Evolutionary conservation across 148 eudicot genomes (phyloP), one percentile per base, ranked within the genome.

Genomic region (Rhododendron molle): DNA sequence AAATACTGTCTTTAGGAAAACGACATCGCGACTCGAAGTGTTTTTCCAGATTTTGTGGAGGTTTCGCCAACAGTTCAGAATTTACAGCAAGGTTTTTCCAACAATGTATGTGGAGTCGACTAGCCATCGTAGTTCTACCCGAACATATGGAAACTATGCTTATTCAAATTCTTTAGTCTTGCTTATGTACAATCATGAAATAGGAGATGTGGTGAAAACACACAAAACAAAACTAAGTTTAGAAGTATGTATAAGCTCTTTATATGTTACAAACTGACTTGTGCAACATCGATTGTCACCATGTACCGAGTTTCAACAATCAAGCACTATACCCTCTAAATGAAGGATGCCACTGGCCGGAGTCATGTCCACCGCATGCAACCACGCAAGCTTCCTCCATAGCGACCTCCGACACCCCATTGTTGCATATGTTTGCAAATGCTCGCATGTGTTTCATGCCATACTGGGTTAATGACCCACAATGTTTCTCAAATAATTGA

Each of bases 401-500:
- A 0, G 84, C 89, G 5, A 46, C 82, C 26, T 2, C 40, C 0
- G 95, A 73, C 5, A 94, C 81, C 11, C 85, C 90, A 5, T 88
- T 62, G 86, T 97, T 97, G 90, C 99, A 97, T 20, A 97, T 88
- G 87, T 97, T 95, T n/a, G 98, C 99, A 14, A 97, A 95, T 8
- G 95, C 94, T 20, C 99, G 90, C 95, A 92, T 97, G 80, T 95
- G 96, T 84, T 94, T 97, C 99, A 95, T 95, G 62, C 99, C 99
- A 30, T 97, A 97, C 46, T 95, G 98, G 23, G 98, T 93, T 80
- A 97, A 76, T 28, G 93, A 88, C 9, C 98, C 99, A 40, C 99
- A 97, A n/a, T 92, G 91, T n/a, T 84, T 73, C 92, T 97, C 99
- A 49, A 95, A 97, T 32, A 90, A 30, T 9, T 91, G 93, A 3